These are phyloP conservation scores for Mortierella claussenii DNA, from an alignment of 192 early-diverging fungal genomes.

Conservation along the genomic window DNA sequence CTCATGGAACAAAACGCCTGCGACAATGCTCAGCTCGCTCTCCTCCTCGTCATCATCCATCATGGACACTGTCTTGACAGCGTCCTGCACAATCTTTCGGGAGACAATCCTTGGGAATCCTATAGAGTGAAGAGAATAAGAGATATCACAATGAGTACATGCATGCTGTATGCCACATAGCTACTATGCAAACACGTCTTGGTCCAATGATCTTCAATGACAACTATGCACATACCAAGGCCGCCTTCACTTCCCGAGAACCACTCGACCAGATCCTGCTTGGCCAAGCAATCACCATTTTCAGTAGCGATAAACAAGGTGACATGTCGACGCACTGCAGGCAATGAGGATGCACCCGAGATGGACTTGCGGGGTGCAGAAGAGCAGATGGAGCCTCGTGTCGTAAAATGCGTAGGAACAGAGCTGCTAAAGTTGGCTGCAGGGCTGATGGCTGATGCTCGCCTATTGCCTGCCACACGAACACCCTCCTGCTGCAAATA, in stretches of 20 bases:
- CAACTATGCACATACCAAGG: slow-evolving; percentile 21
- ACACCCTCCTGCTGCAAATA: slow-evolving; percentile 44
- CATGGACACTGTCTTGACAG: slow-evolving; percentile 10
- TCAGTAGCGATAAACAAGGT: slow-evolving; percentile 45
- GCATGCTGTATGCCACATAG: no score
- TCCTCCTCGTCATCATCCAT: slow-evolving; percentile 34
- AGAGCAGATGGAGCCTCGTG: slow-evolving; percentile 34
- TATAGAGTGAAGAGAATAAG: neutral
- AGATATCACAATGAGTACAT: no score
- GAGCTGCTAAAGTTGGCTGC: slow-evolving; percentile 10
- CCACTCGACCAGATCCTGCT: slow-evolving; percentile 47
- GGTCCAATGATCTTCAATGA: no score
- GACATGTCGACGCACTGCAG: slow-evolving; percentile 39
- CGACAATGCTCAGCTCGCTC: slow-evolving; percentile 24
- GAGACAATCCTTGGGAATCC: slow-evolving; percentile 42
- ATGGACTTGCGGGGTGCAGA: slow-evolving; percentile 23
- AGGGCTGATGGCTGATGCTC: slow-evolving; percentile 5
- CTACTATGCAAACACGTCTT: no score
- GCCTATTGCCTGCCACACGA: slow-evolving; percentile 8
- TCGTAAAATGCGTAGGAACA: slow-evolving; percentile 11
- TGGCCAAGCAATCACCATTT: slow-evolving; percentile 35
- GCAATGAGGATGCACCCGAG: slow-evolving; percentile 25
- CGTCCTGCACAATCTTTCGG: slow-evolving; percentile 40
- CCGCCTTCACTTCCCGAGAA: slow-evolving; percentile 51
- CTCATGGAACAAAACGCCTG: slow-evolving; percentile 47